Evolutionary conservation across 345 rosid species (phyloP).

Genomic region (Rhizophora apiculata): DNA sequence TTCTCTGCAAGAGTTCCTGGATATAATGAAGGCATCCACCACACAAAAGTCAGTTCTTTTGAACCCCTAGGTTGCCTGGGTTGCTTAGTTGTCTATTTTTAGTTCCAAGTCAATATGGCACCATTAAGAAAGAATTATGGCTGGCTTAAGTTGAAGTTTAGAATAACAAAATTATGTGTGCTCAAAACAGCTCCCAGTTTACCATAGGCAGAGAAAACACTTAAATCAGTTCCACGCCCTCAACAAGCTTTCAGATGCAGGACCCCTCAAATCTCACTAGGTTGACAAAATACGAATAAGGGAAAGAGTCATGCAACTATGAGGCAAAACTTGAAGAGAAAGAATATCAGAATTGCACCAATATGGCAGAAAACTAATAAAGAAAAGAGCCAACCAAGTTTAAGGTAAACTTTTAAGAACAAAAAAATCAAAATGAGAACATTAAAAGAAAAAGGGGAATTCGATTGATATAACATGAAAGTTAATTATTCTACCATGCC

Average conservation of each 20-base stretch:
- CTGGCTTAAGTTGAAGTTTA: neutral
- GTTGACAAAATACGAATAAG: too few relatives aligned
- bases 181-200: neutral
- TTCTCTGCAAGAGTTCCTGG: slow-evolving; percentile 96
- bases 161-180: neutral
- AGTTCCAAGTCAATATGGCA: neutral
- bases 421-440: too few relatives aligned
- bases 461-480: too few relatives aligned
- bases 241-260: too few relatives aligned
- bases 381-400: neutral
- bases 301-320: too few relatives aligned
- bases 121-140: neutral
- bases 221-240: too few relatives aligned
- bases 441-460: too few relatives aligned
- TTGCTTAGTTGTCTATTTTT: neutral
- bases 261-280: too few relatives aligned
- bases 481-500: slow-evolving; percentile 61
- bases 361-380: slow-evolving; percentile 3
- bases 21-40: slow-evolving; percentile 20
- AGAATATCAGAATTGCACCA: neutral
- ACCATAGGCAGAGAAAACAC: too few relatives aligned
- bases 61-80: neutral
- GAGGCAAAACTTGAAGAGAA: neutral
- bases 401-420: too few relatives aligned
- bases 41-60: slow-evolving; percentile 4